Base-by-base conservation (phyloP, 2,329 filamentous ascomycete genomes). In the Fusarium concolor region DNA sequence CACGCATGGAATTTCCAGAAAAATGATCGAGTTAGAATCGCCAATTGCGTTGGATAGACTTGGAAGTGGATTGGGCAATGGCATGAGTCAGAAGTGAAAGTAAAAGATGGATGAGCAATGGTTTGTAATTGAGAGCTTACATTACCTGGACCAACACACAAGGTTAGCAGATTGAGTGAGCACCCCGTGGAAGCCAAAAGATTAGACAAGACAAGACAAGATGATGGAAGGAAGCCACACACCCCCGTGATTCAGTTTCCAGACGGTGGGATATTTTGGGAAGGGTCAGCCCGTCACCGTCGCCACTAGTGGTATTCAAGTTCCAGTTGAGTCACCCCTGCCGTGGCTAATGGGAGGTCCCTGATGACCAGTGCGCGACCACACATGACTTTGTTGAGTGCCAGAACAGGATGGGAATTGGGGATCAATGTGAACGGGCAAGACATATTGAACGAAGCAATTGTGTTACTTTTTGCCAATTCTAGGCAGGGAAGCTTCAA, bases 241-340 rank as follows among this genome's bases (percentile, higher is more conserved):
- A 64, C 58, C 44, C 37, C 29, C 41, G 44, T 63, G 61, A 42
- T 45, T 63, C 54, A 59, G 63, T 52, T 56, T 62, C 59, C n/a
- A 60, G 50, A 67, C 49, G 39, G 50, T 68, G 54, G 59, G 71
- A 68, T 73, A 72, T 73, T 70, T 72, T 73, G 62, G 70, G 53
- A 55, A 72, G 54, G 60, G 66, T 67, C 66, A 71, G 62, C 62
- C 59, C 64, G 62, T 56, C 59, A 54, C 56, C 38, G 42, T 41
- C 46, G 43, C 18, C 31, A 42, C 47, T 33, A 61, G 38, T 18
- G 37, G 20, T 29, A 31, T 18, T 42, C 39, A 18, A 26, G 18
- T 33, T 56, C 20, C 41, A 59, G 33, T 45, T 53, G 69, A 39
- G 20, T 39, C 65, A 69, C 67, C 62, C 67, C 67, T 50, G 50